Percentiles rank a stretch among this genome's conserved stretches.
Conservation (phyloP, 176 grass and related monocot species). For the Thalia dealbata region DNA sequence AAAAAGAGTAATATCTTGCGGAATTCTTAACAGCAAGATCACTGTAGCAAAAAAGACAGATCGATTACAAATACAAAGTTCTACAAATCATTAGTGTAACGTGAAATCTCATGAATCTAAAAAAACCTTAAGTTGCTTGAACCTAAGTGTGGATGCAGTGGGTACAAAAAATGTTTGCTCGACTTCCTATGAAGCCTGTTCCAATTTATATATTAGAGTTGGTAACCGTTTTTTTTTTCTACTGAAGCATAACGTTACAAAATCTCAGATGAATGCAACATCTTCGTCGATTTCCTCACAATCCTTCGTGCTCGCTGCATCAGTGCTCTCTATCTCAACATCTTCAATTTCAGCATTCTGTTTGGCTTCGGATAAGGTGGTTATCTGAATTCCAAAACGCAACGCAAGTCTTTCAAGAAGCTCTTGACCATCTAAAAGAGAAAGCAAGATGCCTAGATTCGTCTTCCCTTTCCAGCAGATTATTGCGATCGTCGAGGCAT, state of each 20-base stretch:
- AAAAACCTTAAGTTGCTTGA: no score
- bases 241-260: not conserved
- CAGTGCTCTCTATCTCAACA: slow-evolving; percentile 11
- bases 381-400: slow-evolving; percentile 29
- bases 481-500: slow-evolving; percentile 53
- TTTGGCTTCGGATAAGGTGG: slow-evolving; percentile 13
- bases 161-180: no score
- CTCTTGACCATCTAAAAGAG: slow-evolving; percentile 68
- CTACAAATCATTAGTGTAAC: no score
- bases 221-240: no score
- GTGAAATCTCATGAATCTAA: no score
- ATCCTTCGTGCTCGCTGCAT: not conserved
- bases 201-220: no score
- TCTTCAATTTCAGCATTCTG: slow-evolving; percentile 13
- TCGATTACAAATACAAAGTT: no score
- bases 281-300: not conserved
- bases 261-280: slow-evolving; percentile 5
- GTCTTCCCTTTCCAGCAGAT: slow-evolving; percentile 99
- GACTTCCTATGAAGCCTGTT: not conserved
- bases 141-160: no score
- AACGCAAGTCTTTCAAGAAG: slow-evolving; percentile 67
- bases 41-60: no score
- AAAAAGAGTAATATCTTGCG: no score
- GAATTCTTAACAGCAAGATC: no score
- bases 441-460: slow-evolving; percentile 77